A percentile compares a stretch with the other conserved stretches of the same genome.
Evolutionary conservation across 768 basidiomycete species (phyloP).

Genomic region (Collybia nuda): DNA sequence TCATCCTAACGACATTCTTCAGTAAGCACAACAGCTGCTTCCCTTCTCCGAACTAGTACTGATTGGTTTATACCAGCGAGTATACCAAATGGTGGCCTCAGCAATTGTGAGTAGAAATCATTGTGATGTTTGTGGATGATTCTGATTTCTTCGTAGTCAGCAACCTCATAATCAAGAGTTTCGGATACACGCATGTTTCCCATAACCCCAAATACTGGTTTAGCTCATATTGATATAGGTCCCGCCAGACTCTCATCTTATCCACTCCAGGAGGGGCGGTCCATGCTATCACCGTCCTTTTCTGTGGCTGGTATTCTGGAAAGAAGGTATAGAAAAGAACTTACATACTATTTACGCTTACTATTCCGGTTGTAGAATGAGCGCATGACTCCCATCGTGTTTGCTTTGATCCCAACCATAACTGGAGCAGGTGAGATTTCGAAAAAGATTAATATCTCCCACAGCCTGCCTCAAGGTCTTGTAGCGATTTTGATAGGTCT

Average conservation of each 20-base stretch:
- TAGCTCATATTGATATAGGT: conserved; percentile 50
- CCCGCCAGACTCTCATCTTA: conserved; percentile 60
- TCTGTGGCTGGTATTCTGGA: conserved; percentile 68
- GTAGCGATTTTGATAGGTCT: conserved; percentile 54
- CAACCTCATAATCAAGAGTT: conserved; percentile 60
- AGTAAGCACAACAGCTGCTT: conserved; percentile 35
- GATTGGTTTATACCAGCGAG: conserved; percentile 40
- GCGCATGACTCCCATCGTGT: conserved; percentile 60
- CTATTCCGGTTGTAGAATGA: conserved; percentile 37
- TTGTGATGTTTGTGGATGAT: not conserved
- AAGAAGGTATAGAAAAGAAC: conserved; percentile 39
- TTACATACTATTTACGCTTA: not conserved
- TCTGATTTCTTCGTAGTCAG: conserved; percentile 39
- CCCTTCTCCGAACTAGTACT: conserved; percentile 1
- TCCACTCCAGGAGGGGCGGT: conserved; percentile 56
- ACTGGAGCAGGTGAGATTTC: conserved; percentile 46
- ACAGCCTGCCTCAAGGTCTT: not conserved
- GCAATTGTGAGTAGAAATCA: conserved; percentile 49
- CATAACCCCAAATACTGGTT: conserved; percentile 62
- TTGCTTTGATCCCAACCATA: conserved; percentile 59
- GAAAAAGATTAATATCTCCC: not conserved
- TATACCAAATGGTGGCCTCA: conserved; percentile 63
- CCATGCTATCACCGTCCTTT: conserved; percentile 43
- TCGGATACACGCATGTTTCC: conserved; percentile 61
- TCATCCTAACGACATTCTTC: conserved; percentile 56